phyloP scores from a whole-genome alignment of 768 basidiomycete species.

The Pisolithus orientalis region DNA sequence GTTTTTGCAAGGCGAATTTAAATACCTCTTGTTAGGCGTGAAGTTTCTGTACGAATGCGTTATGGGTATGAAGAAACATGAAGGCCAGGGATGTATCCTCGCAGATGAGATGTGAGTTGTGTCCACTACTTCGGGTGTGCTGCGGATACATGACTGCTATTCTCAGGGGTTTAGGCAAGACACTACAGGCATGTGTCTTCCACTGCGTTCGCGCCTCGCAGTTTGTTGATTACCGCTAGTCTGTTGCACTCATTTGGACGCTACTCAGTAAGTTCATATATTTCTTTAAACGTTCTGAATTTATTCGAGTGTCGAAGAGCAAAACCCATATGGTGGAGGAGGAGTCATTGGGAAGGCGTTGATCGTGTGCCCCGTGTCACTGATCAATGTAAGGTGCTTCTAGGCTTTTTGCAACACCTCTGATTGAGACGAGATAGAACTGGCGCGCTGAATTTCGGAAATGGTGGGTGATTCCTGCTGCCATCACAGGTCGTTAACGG shows the following conservation, averaged over 20 bases:
- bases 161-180: slow-evolving; percentile 94
- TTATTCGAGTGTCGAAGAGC: slow-evolving; percentile 43
- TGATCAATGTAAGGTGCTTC: slow-evolving; percentile 60
- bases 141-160: slow-evolving; percentile 8
- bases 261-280: slow-evolving; percentile 61
- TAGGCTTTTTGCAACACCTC: neutral
- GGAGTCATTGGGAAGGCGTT: slow-evolving; percentile 72
- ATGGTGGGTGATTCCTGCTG: slow-evolving; percentile 54
- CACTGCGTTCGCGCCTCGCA: neutral
- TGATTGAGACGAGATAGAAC: slow-evolving; percentile 45
- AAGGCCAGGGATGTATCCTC: slow-evolving; percentile 90
- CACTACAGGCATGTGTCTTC: slow-evolving; percentile 52
- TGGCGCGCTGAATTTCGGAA: slow-evolving; percentile 96
- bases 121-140: neutral
- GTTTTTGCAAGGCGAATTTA: neutral
- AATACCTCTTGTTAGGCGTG: slow-evolving; percentile 41
- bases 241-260: slow-evolving; percentile 90
- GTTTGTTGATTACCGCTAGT: slow-evolving; percentile 31
- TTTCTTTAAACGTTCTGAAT: slow-evolving; percentile 1
- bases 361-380: slow-evolving; percentile 90
- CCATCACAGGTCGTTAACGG: neutral
- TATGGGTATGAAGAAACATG: slow-evolving; percentile 89
- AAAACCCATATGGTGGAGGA: slow-evolving; percentile 67
- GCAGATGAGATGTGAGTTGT: slow-evolving; percentile 85
- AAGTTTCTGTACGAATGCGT: slow-evolving; percentile 93